Base-by-base conservation (phyloP, 805 yeast genomes). In the Saccharomycopsis amapae region DNA sequence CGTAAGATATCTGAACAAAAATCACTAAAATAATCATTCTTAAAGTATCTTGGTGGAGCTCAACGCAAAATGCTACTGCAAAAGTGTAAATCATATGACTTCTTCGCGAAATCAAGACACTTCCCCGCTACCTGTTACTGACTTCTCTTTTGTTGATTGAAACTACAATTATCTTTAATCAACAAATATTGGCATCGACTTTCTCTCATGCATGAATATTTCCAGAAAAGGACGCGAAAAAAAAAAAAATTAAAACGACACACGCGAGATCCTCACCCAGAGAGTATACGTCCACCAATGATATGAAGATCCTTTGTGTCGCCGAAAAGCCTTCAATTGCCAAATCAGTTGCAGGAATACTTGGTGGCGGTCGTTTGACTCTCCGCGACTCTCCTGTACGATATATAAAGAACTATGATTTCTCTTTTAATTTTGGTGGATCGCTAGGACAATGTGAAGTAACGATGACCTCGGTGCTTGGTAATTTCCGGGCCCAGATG, bases 271-370 rank as follows among this genome's bases (percentile, higher is more conserved):
- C 12, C 10, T 34, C 17, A 10, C 15, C 37, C 20, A 15, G 10
- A 10, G 20, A 34, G 15, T 34, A 34, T 10, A 18, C 39, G n/a
- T n/a, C n/a, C n/a, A n/a, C n/a, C n/a, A n/a, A n/a, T n/a, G n/a
- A n/a, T 4, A 83, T 85, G 93, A 79, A 68, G 54, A 76, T 93
- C 3, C 75, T 93, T 40, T 90, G 97, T 65, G 96, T 93, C 46
- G 98, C 99, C 2, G 99, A 93, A 66, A 93, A 93, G 64, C 94
- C 94, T 46, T 85, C 96, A 1, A 93, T 93, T 40, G 94, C 97
- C 2, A 86, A 81, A 60, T 82, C 86, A 10, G 88, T 93, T 10
- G 74, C 94, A 0, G 61, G 64, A 32, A 80, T 81, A 1, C 72
- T 93, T 2, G 79, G 93, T 15, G 95, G 95, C 5, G 94, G 95